Evolutionary conservation across 108 stramenopile genomes (phyloP).

Genomic region (Cyclotella atomus): DNA sequence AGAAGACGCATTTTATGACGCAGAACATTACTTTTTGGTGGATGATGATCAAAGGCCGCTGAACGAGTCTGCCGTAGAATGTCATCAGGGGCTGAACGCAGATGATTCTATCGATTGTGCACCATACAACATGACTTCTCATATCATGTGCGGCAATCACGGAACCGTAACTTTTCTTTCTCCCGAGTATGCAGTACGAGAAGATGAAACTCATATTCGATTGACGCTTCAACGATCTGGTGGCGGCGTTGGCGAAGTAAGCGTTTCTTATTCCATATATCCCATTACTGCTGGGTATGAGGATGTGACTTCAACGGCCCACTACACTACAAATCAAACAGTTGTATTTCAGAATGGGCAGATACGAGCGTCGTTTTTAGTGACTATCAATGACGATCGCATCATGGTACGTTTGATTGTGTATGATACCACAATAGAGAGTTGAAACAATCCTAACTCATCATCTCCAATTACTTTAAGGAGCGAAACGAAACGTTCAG

Average conservation of each 20-base stretch:
- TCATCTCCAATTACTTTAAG: constrained; percentile 3
- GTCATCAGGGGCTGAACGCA: constrained; percentile 55
- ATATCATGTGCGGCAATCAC: constrained; percentile 66
- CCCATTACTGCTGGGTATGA: constrained; percentile 55
- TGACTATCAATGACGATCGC: constrained; percentile 70
- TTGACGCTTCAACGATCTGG: constrained; percentile 60
- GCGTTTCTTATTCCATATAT: constrained; percentile 56
- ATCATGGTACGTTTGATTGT: constrained; percentile 36
- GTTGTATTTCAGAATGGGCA: constrained; percentile 58
- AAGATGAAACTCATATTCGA: constrained; percentile 49
- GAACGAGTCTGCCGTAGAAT: constrained; percentile 53
- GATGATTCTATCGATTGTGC: constrained; percentile 41
- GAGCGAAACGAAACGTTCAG: constrained; percentile 48
- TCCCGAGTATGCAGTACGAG: constrained; percentile 58
- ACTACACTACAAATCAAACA: constrained; percentile 60
- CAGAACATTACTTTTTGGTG: constrained; percentile 54
- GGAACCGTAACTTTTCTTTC: constrained; percentile 63
- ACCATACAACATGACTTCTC: constrained; percentile 39
- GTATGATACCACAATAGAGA: not conserved
- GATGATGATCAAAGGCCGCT: constrained; percentile 29
- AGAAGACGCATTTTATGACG: constrained; percentile 71
- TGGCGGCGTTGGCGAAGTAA: constrained; percentile 61
- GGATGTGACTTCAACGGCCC: constrained; percentile 56
- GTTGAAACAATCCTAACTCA: not conserved
- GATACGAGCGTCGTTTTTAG: constrained; percentile 55